Evolutionary conservation across 2,329 filamentous ascomycete species (phyloP).

Genomic region (Fusarium guadeloupense): DNA sequence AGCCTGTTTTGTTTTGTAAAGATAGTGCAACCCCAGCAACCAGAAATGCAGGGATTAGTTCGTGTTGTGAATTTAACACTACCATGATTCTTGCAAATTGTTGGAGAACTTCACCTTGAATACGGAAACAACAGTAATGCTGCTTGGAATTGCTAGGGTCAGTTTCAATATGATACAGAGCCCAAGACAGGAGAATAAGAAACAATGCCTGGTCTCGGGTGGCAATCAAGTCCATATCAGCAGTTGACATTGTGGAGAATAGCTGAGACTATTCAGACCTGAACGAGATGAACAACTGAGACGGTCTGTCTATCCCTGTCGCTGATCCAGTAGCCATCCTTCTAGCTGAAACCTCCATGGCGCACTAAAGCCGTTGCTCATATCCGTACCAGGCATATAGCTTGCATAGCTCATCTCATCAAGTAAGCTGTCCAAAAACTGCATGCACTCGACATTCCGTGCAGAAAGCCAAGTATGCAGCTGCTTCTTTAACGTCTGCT

Average conservation of each 20-base stretch:
- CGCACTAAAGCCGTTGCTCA: neutral
- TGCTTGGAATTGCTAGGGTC: neutral
- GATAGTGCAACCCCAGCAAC: slow-evolving; percentile 28
- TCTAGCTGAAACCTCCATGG: neutral
- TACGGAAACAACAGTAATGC: neutral
- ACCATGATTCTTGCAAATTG: neutral
- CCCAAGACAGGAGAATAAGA: neutral
- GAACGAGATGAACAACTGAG: neutral
- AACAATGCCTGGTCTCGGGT: neutral
- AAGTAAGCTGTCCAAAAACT: neutral
- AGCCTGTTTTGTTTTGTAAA: slow-evolving; percentile 4
- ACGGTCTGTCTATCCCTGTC: neutral
- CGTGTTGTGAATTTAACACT: neutral
- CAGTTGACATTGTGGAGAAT: neutral
- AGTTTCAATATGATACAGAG: neutral
- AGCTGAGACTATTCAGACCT: neutral
- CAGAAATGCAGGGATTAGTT: neutral
- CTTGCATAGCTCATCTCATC: neutral
- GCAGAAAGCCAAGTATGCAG: neutral
- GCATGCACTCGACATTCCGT: neutral
- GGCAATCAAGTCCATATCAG: neutral
- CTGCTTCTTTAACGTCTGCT: slow-evolving; percentile 7
- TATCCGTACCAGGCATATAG: neutral
- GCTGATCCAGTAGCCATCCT: neutral
- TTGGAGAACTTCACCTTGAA: neutral